Evolutionary conservation across 2,329 filamentous ascomycete species (phyloP), one percentile per base, ranked within the genome.

Genomic region (Alternaria atra): DNA sequence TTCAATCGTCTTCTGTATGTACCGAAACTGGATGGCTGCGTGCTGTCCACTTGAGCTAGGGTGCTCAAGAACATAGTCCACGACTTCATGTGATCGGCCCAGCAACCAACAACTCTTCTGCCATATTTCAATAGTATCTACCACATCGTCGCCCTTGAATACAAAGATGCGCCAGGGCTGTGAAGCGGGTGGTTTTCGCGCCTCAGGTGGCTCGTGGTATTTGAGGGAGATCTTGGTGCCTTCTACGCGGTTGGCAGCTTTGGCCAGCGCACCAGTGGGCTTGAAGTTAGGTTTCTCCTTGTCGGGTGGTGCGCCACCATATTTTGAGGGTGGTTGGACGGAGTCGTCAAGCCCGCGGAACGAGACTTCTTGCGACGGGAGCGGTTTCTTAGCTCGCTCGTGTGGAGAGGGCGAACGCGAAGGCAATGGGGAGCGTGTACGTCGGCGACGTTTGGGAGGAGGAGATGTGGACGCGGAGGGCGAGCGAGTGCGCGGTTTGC

Each of bases 41-140:
- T 99, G 95, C 80, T 99, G 95, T 79, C 96, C 96, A 77, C 93
- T 97, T 73, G 93, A 89, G 78, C 93, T 97, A 1, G 94, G 93
- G 75, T 99, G 94, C 74, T 97, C 93, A 7, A 96, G 87, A 2
- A 88, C 83, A 58, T 97, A 83, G 76, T 99, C 95, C 2, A 92
- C 93, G 4, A 99, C 90, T 5, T 90, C 82, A 54, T 86, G 79
- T 70, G 97, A 94, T 47, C 94, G 86, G 0, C 95, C 95, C 8
- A 97, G 82, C 25, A 99, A 83, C 95, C 95, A 99, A 81, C 93
- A 97, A 73, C 90, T 96, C 61, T 92, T 89, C 57, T 84, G 81
- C 59, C 86, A 85, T 50, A 99, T 84, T 60, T 93, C 88, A 23
- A 97, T 84, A 1, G 92, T 96, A 73, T 97, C 93, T 34, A 97